Evolutionary conservation across 2,329 filamentous ascomycete genomes (phyloP).

Genomic region (Cladosporium sp.): DNA sequence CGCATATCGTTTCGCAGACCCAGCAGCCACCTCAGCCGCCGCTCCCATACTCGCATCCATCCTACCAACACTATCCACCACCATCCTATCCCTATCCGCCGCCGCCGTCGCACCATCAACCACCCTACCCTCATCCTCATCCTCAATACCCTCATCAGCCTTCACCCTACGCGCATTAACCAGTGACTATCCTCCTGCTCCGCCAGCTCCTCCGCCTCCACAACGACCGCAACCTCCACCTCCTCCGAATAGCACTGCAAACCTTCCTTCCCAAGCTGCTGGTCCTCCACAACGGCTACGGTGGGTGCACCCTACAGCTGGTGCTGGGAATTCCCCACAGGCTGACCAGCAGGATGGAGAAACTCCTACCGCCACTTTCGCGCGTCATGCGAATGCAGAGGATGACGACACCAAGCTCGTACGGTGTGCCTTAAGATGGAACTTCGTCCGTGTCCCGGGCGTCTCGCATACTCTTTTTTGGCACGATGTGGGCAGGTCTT

Average conservation of each 20-base stretch:
- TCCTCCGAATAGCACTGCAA: neutral
- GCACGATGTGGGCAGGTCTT: neutral
- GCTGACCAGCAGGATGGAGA: neutral
- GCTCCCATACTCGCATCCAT: neutral
- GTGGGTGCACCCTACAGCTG: neutral
- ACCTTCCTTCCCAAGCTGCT: neutral
- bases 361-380: neutral
- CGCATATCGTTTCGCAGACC: neutral
- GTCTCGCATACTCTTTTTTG: neutral
- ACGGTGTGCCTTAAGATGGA: neutral
- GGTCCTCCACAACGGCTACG: neutral
- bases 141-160: neutral
- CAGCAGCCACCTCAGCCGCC: neutral
- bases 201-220: neutral
- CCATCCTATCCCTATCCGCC: neutral
- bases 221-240: neutral
- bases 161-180: neutral
- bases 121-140: neutral
- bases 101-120: neutral
- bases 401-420: slow-evolving; percentile 5
- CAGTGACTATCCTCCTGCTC: neutral
- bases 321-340: neutral
- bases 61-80: neutral
- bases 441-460: neutral
- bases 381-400: neutral